These are phyloP conservation scores for Penicillium sp. DNA, from an alignment of 2,329 filamentous ascomycete species.

Conservation along the genomic window DNA sequence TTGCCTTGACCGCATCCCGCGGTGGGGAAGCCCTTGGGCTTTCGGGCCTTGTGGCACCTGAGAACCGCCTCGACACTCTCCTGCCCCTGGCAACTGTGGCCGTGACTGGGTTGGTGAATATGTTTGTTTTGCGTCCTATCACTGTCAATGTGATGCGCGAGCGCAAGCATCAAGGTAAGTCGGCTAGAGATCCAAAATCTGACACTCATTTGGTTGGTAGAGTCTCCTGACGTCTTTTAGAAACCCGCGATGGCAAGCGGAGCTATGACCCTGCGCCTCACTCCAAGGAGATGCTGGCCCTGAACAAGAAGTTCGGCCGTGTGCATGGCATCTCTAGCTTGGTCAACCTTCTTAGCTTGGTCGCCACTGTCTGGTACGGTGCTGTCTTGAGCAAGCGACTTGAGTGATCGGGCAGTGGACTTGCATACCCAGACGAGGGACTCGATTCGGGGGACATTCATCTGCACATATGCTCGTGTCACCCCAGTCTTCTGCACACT, in stretches of 20 bases:
- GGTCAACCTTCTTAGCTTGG: constrained; percentile 72
- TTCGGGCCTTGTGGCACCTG: constrained; percentile 48
- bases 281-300: constrained; percentile 76
- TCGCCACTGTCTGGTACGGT: constrained; percentile 75
- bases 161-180: constrained; percentile 75
- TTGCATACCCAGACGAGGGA: no score
- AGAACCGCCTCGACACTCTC: constrained; percentile 66
- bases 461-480: not conserved
- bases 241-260: constrained; percentile 86
- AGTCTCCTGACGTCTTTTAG: constrained; percentile 42
- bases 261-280: constrained; percentile 78
- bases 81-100: constrained; percentile 71
- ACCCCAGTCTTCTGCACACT: no score
- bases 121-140: constrained; percentile 70
- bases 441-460: no score
- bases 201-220: not conserved
- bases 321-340: constrained; percentile 81
- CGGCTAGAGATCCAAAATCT: no score
- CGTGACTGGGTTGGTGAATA: constrained; percentile 70
- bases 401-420: constrained; percentile 9
- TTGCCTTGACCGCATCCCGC: constrained; percentile 81
- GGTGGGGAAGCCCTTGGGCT: constrained; percentile 34
- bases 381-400: constrained; percentile 69
- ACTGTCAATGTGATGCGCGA: constrained; percentile 74
- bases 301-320: constrained; percentile 77